A percentile compares a stretch with the other conserved stretches of the same genome.
Evolutionary conservation across 2,329 filamentous ascomycete species (phyloP).

Genomic region (Trichoderma sp.): DNA sequence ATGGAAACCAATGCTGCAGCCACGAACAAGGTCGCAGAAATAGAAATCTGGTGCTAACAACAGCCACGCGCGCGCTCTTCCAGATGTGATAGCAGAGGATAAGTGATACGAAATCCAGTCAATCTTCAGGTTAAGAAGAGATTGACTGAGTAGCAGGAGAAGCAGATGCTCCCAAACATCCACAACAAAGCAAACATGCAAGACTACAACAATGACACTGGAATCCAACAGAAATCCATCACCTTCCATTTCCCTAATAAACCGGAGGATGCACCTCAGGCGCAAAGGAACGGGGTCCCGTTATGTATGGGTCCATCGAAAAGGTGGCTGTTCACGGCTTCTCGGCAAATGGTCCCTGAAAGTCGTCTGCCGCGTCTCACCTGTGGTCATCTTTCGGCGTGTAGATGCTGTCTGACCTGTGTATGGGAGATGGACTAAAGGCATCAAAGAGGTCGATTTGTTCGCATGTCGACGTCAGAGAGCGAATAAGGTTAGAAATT

Average conservation of each 20-base stretch:
- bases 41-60: constrained; percentile 19
- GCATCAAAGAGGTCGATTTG: too few relatives aligned
- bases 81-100: neutral
- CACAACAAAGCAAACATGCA: too few relatives aligned
- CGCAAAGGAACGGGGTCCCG: neutral
- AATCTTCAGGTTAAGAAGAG: neutral
- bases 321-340: constrained; percentile 29
- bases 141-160: too few relatives aligned
- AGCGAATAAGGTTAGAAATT: too few relatives aligned
- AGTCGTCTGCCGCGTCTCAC: neutral
- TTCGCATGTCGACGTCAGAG: too few relatives aligned
- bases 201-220: neutral
- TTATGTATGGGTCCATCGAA: constrained; percentile 14
- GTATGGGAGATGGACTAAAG: neutral
- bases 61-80: constrained; percentile 10
- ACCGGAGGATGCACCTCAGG: neutral
- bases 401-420: neutral
- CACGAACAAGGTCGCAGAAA: constrained; percentile 11
- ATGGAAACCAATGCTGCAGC: neutral
- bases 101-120: neutral
- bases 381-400: too few relatives aligned
- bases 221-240: neutral
- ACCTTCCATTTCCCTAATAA: neutral
- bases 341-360: constrained; percentile 23
- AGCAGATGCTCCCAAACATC: too few relatives aligned